These are phyloP conservation scores for Pichia norvegensis DNA, from an alignment of 1,139 yeast species.

Conservation along the genomic window DNA sequence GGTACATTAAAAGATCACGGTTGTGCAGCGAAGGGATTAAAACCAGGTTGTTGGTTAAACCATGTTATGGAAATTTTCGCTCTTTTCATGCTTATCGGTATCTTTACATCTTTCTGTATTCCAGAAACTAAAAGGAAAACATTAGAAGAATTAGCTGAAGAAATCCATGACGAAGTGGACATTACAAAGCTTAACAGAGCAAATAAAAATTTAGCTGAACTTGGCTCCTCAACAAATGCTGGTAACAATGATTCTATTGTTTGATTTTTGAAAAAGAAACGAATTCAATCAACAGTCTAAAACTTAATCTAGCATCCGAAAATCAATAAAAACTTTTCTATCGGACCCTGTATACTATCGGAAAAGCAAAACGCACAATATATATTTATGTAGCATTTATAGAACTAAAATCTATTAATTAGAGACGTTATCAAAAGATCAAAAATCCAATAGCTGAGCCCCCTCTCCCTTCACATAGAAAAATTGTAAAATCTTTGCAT, in stretches of 20 bases:
- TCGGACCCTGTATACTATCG: not conserved
- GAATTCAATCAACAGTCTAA: too few relatives aligned
- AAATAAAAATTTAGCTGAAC: slow-evolving; percentile 1
- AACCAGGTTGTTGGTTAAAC: slow-evolving; percentile 69
- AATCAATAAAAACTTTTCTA: not conserved
- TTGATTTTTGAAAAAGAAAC: not conserved
- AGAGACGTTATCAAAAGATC: too few relatives aligned
- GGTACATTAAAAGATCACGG: slow-evolving; percentile 80
- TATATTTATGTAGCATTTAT: not conserved
- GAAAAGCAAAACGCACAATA: not conserved
- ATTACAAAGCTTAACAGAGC: slow-evolving; percentile 14
- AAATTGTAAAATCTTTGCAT: too few relatives aligned
- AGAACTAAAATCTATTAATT: too few relatives aligned
- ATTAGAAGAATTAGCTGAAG: slow-evolving; percentile 71
- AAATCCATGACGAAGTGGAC: slow-evolving; percentile 70
- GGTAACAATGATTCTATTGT: slow-evolving; percentile 7
- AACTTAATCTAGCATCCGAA: not conserved
- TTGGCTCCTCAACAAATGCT: slow-evolving; percentile 4
- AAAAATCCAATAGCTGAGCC: too few relatives aligned
- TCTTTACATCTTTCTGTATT: slow-evolving; percentile 53
- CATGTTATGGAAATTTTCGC: slow-evolving; percentile 94
- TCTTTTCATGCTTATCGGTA: slow-evolving; percentile 77
- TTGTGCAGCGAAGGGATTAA: slow-evolving; percentile 45
- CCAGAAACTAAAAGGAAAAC: slow-evolving; percentile 92
- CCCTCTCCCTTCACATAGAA: too few relatives aligned